Evolutionary conservation across 176 grass and related monocot species (phyloP), one percentile per base, ranked within the genome.

Genomic region (Cenchrus fungigraminus): DNA sequence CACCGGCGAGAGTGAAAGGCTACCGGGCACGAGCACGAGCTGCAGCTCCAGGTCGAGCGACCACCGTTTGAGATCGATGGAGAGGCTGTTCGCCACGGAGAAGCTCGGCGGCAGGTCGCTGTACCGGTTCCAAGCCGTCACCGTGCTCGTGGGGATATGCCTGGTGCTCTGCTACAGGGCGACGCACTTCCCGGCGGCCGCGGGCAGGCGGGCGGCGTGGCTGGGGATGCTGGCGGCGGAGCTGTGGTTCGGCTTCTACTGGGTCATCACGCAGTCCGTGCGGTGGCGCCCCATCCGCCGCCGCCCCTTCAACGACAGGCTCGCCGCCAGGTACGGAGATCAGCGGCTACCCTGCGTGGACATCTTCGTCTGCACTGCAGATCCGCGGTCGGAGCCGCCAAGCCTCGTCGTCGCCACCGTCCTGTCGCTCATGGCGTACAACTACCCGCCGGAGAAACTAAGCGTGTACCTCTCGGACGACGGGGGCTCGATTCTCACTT

Each of bases 391-490:
- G 0, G 92, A 97, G 69, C 92, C 95, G 15, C 95, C 95, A 6
- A 97, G 69, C 43, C 78, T 97, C 44, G 95, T 94, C 42, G 46
- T 91, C 25, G 85, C 90, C 14, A 94, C 95, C 0, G 19, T 94
- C 42, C 84, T 97, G 2, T 94, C 92, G 0, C 17, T 92, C 42
- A 97, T 97, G 95, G 92, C 92, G 2, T 94, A 92, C 42, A 71
- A 92, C 47, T 94, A 92, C 46, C 92, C 95, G 1, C 0, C 88
- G 0, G 78, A 91, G 55, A 97, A 94, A 44, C 49, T 97, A 10
- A 92, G 40, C 29, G 77, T 94, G 10, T 97, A 94, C 77, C 90
- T 97, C 11, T 97, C 95, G 0, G 95, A 97, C 19, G 95, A 97
- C 0, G 90, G 81, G 5, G 88, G 95, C 68, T 97, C 95, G 0